Evolutionary conservation across 352 stramenopile species (phyloP).

Genomic region (Pythium periplocum): DNA sequence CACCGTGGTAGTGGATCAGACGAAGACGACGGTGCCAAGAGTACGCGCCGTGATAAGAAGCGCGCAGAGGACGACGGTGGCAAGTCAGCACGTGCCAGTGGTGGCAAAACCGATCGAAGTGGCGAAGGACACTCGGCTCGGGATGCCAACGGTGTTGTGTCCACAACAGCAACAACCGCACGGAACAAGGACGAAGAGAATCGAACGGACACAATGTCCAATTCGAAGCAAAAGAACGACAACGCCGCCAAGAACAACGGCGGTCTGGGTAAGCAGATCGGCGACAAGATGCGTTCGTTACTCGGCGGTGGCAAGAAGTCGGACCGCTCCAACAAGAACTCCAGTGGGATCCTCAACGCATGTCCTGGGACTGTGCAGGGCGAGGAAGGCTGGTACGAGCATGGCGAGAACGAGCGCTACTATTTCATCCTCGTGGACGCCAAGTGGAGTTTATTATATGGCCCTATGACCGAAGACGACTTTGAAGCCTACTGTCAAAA

Average conservation of each 20-base stretch:
- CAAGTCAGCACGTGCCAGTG: neutral
- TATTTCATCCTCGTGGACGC: conserved; percentile 79
- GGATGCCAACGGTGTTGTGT: neutral
- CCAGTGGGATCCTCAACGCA: conserved; percentile 76
- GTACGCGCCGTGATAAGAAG: conserved; percentile 23
- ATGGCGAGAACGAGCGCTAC: conserved; percentile 83
- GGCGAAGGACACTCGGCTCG: neutral
- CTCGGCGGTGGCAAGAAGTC: conserved; percentile 69
- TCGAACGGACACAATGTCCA: conserved; percentile 22
- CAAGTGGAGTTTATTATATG: conserved; percentile 85
- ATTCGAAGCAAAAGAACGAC: conserved; percentile 19
- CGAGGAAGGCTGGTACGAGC: conserved; percentile 86
- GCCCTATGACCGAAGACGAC: conserved; percentile 80
- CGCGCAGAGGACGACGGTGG: conserved; percentile 27
- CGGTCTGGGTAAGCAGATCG: conserved; percentile 64
- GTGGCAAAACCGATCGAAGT: neutral
- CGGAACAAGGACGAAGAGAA: conserved; percentile 49
- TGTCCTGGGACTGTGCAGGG: conserved; percentile 73
- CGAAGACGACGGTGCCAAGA: conserved; percentile 5
- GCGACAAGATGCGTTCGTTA: conserved; percentile 78
- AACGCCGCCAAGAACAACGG: conserved; percentile 19
- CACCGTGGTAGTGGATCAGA: conserved; percentile 21
- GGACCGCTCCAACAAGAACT: conserved; percentile 50
- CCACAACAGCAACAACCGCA: conserved; percentile 6
- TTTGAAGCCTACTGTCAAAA: conserved; percentile 73